Conservation (phyloP, 2,329 filamentous ascomycete species). For the Fusarium euwallaceae region DNA sequence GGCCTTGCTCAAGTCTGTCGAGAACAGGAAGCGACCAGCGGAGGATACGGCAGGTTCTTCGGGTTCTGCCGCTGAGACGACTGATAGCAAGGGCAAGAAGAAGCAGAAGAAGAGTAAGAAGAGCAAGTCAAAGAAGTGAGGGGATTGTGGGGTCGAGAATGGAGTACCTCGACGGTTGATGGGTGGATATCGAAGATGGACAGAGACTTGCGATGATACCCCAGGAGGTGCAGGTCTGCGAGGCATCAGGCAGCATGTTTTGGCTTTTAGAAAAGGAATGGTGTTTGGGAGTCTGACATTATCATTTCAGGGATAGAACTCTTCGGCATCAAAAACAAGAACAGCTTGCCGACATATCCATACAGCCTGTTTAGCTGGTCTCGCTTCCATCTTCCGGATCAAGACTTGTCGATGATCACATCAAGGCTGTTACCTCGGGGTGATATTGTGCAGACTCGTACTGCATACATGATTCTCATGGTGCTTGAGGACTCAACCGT, state of each 20-base stretch:
- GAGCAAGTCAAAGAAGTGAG: slow-evolving; percentile 47
- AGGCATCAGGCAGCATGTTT: slow-evolving; percentile 5
- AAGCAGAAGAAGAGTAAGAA: slow-evolving; percentile 53
- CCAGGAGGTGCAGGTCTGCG: slow-evolving; percentile 3
- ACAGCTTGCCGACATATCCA: background rate
- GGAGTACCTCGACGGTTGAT: background rate
- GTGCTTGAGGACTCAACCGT: background rate
- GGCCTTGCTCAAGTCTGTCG: slow-evolving; percentile 62
- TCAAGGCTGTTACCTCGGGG: background rate
- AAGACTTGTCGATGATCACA: background rate
- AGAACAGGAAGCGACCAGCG: slow-evolving; percentile 59
- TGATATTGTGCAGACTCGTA: background rate
- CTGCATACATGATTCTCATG: background rate
- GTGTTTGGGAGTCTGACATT: slow-evolving; percentile 25
- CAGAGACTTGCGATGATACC: slow-evolving; percentile 27
- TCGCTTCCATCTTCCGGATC: background rate
- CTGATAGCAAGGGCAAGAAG: slow-evolving; percentile 47
- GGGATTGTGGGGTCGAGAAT: background rate
- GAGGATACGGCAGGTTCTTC: slow-evolving; percentile 49
- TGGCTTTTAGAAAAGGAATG: slow-evolving; percentile 25
- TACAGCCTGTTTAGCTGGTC: background rate
- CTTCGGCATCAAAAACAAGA: background rate
- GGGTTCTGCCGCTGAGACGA: slow-evolving; percentile 25
- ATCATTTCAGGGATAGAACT: slow-evolving; percentile 1
- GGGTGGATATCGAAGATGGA: background rate